These are phyloP conservation scores for Tylopilus plumbeoviolaceoides DNA, from an alignment of 768 basidiomycete species.

Conservation along the genomic window DNA sequence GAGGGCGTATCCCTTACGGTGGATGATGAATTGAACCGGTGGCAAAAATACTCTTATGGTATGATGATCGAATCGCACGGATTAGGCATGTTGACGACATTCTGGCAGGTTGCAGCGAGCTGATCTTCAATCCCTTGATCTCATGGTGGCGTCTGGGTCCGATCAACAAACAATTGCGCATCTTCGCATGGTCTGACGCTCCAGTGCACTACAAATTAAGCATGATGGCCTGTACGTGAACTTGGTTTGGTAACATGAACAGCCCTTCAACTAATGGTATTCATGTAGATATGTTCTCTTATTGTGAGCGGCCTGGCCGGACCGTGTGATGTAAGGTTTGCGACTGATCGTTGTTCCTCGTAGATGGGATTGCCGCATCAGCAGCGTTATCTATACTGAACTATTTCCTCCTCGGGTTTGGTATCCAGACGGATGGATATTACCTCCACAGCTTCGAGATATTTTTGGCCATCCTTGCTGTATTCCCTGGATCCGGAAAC, in stretches of 20 bases:
- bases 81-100: constrained; percentile 31
- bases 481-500: constrained; percentile 72
- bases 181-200: constrained; percentile 73
- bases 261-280: constrained; percentile 2
- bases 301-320: constrained; percentile 34
- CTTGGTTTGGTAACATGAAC: neutral
- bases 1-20: constrained; percentile 92
- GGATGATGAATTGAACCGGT: constrained; percentile 90
- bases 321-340: constrained; percentile 4
- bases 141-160: constrained; percentile 78
- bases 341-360: neutral
- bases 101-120: constrained; percentile 35
- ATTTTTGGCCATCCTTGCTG: constrained; percentile 67
- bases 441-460: constrained; percentile 80
- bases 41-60: constrained; percentile 88
- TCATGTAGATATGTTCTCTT: constrained; percentile 45
- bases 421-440: constrained; percentile 67
- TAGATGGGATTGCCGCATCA: constrained; percentile 60
- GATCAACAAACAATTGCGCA: constrained; percentile 75
- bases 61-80: constrained; percentile 28
- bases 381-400: constrained; percentile 63
- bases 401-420: constrained; percentile 70
- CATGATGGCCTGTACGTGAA: constrained; percentile 47
- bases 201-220: constrained; percentile 80
- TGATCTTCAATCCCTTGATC: constrained; percentile 82